phyloP scores from a whole-genome alignment of 2,329 filamentous ascomycete genomes.

The Monosporascus cannonballus region DNA sequence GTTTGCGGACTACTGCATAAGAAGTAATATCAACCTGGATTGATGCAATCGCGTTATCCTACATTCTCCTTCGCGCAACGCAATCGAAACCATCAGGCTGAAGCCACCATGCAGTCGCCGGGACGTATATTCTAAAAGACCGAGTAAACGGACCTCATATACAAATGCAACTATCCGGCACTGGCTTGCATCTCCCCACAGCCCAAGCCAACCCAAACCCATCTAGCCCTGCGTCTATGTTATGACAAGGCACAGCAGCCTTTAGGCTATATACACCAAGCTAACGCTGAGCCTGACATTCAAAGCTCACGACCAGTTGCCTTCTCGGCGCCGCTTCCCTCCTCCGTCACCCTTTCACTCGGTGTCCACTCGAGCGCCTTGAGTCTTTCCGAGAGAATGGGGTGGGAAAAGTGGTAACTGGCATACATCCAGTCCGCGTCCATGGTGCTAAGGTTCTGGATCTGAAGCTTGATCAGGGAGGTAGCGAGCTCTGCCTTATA shows the following conservation, averaged over 20 bases:
- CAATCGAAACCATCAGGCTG: too few relatives aligned
- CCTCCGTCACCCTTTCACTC: slow-evolving; percentile 46
- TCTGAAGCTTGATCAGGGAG: slow-evolving; percentile 93
- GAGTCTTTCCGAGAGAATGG: slow-evolving; percentile 88
- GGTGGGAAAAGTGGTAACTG: slow-evolving; percentile 97
- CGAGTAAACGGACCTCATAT: too few relatives aligned
- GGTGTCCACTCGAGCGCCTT: slow-evolving; percentile 86
- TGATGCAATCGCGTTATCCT: too few relatives aligned
- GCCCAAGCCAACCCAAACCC: not conserved
- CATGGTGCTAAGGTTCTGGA: slow-evolving; percentile 97
- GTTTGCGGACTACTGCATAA: not conserved
- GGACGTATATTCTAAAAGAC: too few relatives aligned
- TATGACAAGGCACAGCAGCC: not conserved
- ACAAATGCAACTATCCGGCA: too few relatives aligned
- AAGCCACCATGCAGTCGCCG: too few relatives aligned
- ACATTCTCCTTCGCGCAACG: too few relatives aligned
- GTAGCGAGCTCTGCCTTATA: slow-evolving; percentile 77
- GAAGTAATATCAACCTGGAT: not conserved
- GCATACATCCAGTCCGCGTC: slow-evolving; percentile 98
- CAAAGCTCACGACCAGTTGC: slow-evolving; percentile 63
- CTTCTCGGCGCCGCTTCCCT: slow-evolving; percentile 53
- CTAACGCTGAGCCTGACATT: slow-evolving; percentile 4
- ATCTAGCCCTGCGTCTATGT: not conserved
- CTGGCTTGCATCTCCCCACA: not conserved
- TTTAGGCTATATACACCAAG: not conserved